These are phyloP conservation scores for Hericium alpestre DNA, from an alignment of 768 basidiomycete genomes.

Conservation along the genomic window DNA sequence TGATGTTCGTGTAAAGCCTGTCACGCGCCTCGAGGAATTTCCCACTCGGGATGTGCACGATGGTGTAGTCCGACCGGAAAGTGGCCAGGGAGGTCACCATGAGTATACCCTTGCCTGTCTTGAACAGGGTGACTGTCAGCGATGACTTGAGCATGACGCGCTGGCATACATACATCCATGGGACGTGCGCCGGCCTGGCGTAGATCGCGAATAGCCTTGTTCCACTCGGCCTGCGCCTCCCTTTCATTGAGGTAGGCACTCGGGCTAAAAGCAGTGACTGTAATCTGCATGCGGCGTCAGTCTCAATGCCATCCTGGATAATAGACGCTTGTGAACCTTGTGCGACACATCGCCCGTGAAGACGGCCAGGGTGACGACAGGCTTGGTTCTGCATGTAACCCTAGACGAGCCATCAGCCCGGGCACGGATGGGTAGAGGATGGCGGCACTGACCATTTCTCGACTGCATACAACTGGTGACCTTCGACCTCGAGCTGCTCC, in stretches of 20 bases:
- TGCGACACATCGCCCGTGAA: constrained; percentile 69
- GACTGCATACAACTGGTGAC: constrained; percentile 79
- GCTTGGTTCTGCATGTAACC: constrained; percentile 58
- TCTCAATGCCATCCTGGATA: background rate
- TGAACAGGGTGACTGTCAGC: background rate
- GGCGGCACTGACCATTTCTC: constrained; percentile 58
- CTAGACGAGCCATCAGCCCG: constrained; percentile 20
- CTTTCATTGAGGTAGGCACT: constrained; percentile 27
- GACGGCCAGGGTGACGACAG: constrained; percentile 54
- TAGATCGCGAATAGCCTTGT: constrained; percentile 47
- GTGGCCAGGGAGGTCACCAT: constrained; percentile 79
- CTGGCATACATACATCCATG: constrained; percentile 36
- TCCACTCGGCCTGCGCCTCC: constrained; percentile 48
- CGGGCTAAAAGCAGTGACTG: constrained; percentile 46
- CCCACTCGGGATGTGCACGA: constrained; percentile 67
- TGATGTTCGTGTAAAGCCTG: constrained; percentile 72
- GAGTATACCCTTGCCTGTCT: constrained; percentile 59
- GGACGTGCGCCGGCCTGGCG: constrained; percentile 67
- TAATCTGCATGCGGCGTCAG: constrained; percentile 33
- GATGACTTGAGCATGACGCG: background rate
- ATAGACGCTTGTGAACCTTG: constrained; percentile 29
- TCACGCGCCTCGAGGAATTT: constrained; percentile 53
- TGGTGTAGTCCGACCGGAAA: constrained; percentile 81
- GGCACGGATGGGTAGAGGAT: background rate
- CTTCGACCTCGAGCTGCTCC: constrained; percentile 38